Evolutionary conservation across 768 basidiomycete genomes (phyloP), one percentile per base, ranked within the genome.

Genomic region (Podaxis sp.): DNA sequence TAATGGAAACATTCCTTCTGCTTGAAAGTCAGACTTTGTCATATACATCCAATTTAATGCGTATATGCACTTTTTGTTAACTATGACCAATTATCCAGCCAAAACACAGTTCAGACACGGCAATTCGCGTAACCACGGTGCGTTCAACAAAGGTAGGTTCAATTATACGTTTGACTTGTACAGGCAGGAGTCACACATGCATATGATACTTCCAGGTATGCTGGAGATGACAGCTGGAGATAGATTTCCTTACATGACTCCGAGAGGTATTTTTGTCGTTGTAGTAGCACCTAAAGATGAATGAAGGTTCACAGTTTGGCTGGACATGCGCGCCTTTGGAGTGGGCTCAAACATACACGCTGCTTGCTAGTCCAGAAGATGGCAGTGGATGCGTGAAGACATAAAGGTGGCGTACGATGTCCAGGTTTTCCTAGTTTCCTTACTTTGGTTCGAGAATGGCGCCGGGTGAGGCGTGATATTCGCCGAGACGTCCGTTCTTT

Each of bases 21-120:
- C 22, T 15, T 59, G 4, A 59, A 40, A 17, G 25, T 59, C 22
- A 59, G 38, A 33, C 33, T 0, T 33, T 0, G 8, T 40, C 49
- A 36, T 22, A 52, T 59, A 19, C 17, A 59, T 8, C 37, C 22
- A 1, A 36, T 59, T 19, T 12, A 15, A 0, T 27, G 43, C 50
- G 22, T 53, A 29, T 29, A 51, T 51, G 59, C 38, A 19, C n/a
- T 19, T 19, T 40, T 33, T 0, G 2, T 19, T 57, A 1, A 37
- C 41, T 15, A 19, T 51, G 33, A 27, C 7, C 4, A 38, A 12
- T 25, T 15, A 12, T 5, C 15, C 4, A 79, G 79, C 79, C 64
- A 36, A 78, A 77, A 59, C 79, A 27, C 57, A 78, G 79, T 15
- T 80, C 80, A 29, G 78, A 80, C 67, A 67, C 76, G 3, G 76